These are phyloP conservation scores for Trypanosoma platydactyli DNA, from an alignment of 208 protist genomes.

Conservation along the genomic window DNA sequence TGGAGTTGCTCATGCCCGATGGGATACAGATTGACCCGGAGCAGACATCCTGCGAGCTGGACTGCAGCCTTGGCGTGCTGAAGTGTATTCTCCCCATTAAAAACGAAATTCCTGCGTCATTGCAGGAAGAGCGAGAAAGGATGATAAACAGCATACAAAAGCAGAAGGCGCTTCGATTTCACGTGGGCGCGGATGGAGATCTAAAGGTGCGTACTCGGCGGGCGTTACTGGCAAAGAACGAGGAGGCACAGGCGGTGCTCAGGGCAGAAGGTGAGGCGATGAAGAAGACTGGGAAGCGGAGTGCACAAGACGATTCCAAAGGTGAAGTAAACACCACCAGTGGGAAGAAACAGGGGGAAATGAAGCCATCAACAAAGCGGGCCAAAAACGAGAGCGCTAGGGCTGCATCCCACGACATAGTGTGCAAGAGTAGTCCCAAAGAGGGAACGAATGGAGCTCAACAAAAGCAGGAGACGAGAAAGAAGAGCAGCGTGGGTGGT, in stretches of 20 bases:
- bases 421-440: not conserved
- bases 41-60: constrained; percentile 51
- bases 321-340: constrained; percentile 20
- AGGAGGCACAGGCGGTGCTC: constrained; percentile 19
- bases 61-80: constrained; percentile 55
- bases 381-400: not conserved
- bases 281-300: not conserved
- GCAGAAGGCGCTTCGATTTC: constrained; percentile 76
- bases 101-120: constrained; percentile 48
- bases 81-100: constrained; percentile 67
- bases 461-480: not conserved
- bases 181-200: constrained; percentile 63
- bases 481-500: not conserved
- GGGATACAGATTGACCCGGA: constrained; percentile 54
- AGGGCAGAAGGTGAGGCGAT: not conserved
- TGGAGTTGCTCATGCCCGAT: constrained; percentile 72
- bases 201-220: constrained; percentile 74
- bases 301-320: constrained; percentile 29
- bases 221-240: constrained; percentile 54
- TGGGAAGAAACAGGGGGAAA: constrained; percentile 14
- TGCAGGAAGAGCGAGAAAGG: constrained; percentile 48
- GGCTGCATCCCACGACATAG: not conserved
- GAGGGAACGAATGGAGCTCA: constrained; percentile 11
- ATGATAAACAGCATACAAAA: constrained; percentile 56
- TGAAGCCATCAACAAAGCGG: not conserved